Conservation (phyloP, 2,329 filamentous ascomycete species). For the Elsinoe necatrix region DNA sequence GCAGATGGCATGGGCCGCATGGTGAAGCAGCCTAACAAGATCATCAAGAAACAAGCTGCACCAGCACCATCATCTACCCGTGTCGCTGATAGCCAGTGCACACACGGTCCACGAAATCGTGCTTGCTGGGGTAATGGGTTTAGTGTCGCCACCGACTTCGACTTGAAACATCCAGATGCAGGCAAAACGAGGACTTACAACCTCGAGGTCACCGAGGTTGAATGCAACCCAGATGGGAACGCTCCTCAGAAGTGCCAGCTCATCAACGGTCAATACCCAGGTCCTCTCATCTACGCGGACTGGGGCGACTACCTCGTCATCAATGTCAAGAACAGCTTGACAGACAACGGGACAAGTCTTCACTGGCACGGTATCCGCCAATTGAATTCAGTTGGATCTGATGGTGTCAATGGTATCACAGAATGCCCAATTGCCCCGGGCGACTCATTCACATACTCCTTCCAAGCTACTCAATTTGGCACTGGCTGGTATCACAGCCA, state of each 20-base stretch:
- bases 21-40: conserved; percentile 10
- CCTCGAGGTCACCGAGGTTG: conserved; percentile 29
- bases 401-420: conserved; percentile 46
- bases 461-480: conserved; percentile 41
- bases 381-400: conserved; percentile 44
- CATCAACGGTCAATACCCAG: conserved; percentile 58
- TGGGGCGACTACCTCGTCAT: conserved; percentile 43
- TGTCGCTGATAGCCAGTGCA: conserved; percentile 29
- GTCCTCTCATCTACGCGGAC: conserved; percentile 49
- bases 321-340: conserved; percentile 45
- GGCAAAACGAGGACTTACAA: conserved; percentile 32
- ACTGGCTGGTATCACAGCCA: conserved; percentile 37
- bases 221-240: conserved; percentile 34
- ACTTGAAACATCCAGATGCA: conserved; percentile 35
- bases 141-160: conserved; percentile 39
- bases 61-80: conserved; percentile 12
- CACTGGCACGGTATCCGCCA: conserved; percentile 57
- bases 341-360: conserved; percentile 49
- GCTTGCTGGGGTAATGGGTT: conserved; percentile 37
- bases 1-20: conserved; percentile 19
- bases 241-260: conserved; percentile 33
- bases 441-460: conserved; percentile 46
- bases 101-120: conserved; percentile 33
- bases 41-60: not conserved
- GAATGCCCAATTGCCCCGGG: conserved; percentile 44